Conservation (phyloP, 257 asterid species). For the Apocynum venetum region DNA sequence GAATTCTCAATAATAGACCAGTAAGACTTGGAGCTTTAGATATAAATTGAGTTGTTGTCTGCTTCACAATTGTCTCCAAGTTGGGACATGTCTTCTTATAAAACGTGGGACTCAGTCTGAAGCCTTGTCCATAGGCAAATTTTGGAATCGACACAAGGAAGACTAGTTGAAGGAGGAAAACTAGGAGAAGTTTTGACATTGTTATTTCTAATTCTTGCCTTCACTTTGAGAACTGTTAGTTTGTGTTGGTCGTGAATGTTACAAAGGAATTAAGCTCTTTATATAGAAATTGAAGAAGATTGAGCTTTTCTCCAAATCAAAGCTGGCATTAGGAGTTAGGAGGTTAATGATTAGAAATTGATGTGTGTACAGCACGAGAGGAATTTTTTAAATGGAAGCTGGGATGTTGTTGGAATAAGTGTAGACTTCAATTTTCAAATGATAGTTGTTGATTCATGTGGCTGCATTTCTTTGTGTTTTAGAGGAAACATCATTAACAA, state of each 20-base stretch:
- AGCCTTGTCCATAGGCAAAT: conserved; percentile 26
- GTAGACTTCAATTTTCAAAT: too few relatives aligned
- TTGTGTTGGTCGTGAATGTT: background rate
- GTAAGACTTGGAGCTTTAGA: conserved; percentile 28
- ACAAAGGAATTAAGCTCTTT: background rate
- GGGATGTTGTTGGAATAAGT: too few relatives aligned
- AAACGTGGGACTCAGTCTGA: conserved; percentile 26
- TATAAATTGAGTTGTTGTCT: conserved; percentile 26
- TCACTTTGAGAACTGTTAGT: background rate
- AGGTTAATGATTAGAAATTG: background rate
- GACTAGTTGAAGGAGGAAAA: conserved; percentile 21
- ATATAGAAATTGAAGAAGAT: background rate
- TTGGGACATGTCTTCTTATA: conserved; percentile 44
- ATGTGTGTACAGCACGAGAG: too few relatives aligned
- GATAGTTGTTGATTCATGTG: too few relatives aligned
- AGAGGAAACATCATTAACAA: too few relatives aligned
- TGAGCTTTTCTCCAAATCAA: background rate
- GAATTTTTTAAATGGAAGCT: too few relatives aligned
- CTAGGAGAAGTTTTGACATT: conserved; percentile 19
- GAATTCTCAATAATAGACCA: conserved; percentile 11
- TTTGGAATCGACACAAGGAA: conserved; percentile 7
- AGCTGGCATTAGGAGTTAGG: background rate
- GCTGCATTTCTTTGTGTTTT: too few relatives aligned
- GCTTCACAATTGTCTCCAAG: conserved; percentile 31
- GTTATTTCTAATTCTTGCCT: conserved; percentile 19